Base-by-base conservation (phyloP, 495 filamentous ascomycete genomes). In the Rhizodiscina lignyota region DNA sequence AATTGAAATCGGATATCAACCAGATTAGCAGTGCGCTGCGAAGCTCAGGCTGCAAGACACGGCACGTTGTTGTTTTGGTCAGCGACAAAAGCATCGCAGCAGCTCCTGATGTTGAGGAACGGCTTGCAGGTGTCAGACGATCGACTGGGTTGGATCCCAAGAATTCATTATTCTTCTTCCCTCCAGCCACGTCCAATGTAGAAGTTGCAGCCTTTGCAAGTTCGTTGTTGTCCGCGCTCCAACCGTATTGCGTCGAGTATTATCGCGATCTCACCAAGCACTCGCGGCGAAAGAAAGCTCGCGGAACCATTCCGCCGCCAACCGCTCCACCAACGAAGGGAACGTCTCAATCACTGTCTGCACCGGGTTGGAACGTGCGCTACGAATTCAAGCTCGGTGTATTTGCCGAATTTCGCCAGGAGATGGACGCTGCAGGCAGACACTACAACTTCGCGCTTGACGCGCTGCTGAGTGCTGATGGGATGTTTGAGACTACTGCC, bases 331-430 rank as follows among this genome's bases (percentile, higher is more conserved):
- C 82, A 12, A 82, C 78, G 1, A 77, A 67, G 10, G 80, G 82
- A 8, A 86, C 83, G 2, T 87, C 81, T 12, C 77, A 83, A 47
- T 80, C 77, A 0, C 55, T 94, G 15, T 80, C 83, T n/a, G 64
- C 72, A 8, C 77, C 82, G 36, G 83, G 79, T 3, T 94, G 86
- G 86, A 83, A 77, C 52, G 74, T 83, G 16, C 77, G 86, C 2
- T 94, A 92, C 50, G 86, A 94, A 47, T 84, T 87, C 59, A 94
- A 94, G 48, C 67, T 83, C 19, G 86, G 81, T 5, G 63, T 91
- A 1, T 81, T 94, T 48, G 83, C 86, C 21, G 84, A 93, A 50
- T 93, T 83, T 41, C 70, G 86, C 10, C 77, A 83, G 49, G 86
- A 94, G 48, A 81, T 86, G 70, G 85, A 93, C 46, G 72, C 68